phyloP scores from a whole-genome alignment of 169 alveolate species.

The Blepharisma undulans region DNA sequence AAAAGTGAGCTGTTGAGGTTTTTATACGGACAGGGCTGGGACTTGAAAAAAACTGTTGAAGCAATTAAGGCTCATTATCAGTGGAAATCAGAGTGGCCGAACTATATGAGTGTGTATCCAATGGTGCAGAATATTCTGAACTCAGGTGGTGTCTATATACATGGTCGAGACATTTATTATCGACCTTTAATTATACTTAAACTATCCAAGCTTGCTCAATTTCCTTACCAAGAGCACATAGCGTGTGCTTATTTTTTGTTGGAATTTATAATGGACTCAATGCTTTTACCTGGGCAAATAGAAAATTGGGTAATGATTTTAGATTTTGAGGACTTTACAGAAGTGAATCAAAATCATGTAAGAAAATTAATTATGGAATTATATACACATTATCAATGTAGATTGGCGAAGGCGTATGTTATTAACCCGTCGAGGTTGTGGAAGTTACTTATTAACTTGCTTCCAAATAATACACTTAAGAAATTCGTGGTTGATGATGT shows the following conservation, averaged over 20 bases:
- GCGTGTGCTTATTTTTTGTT: conserved; percentile 44
- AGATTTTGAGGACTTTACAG: conserved; percentile 39
- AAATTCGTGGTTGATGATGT: background rate
- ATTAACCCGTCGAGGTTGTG: background rate
- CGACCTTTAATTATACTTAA: conserved; percentile 50
- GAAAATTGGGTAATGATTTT: conserved; percentile 54
- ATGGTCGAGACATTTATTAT: conserved; percentile 51
- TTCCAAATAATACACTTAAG: background rate
- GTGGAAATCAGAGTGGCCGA: conserved; percentile 13
- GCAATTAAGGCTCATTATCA: background rate
- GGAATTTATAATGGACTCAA: conserved; percentile 43
- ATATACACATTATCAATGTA: background rate
- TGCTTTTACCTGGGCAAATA: conserved; percentile 52
- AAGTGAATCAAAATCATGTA: background rate
- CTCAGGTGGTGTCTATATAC: conserved; percentile 53
- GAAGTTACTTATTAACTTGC: background rate
- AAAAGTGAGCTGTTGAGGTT: background rate
- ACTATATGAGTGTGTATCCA: background rate
- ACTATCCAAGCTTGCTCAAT: conserved; percentile 29
- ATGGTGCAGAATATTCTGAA: background rate
- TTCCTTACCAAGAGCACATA: conserved; percentile 27
- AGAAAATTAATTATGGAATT: background rate
- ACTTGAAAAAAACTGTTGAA: background rate
- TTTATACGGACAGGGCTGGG: conserved; percentile 15
- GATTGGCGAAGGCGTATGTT: background rate